phyloP scores from a whole-genome alignment of 2,329 filamentous ascomycete species.

The Neoscytalidium dimidiatum region DNA sequence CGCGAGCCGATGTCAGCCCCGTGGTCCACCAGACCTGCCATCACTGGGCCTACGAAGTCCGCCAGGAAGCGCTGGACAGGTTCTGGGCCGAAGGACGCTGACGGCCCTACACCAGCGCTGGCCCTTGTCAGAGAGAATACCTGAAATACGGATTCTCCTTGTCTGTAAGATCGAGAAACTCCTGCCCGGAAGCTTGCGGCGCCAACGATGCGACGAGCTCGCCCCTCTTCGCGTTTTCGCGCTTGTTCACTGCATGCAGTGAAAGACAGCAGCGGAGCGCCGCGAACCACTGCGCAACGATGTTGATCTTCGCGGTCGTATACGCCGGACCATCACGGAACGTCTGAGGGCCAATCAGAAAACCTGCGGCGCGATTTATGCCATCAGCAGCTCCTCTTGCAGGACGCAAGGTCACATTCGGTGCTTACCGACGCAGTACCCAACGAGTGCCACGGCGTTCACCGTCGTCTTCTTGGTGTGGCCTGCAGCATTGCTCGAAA shows the following conservation, averaged over 20 bases:
- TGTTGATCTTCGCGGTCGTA: background rate
- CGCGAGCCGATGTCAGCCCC: slow-evolving; percentile 50
- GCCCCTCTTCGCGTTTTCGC: background rate
- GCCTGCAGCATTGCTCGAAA: background rate
- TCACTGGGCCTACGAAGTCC: slow-evolving; percentile 57
- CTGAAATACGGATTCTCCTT: background rate
- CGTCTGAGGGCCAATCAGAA: background rate
- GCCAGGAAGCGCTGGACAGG: slow-evolving; percentile 52
- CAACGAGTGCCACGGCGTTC: background rate
- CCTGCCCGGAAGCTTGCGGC: background rate
- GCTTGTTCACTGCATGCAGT: background rate
- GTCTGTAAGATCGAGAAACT: background rate
- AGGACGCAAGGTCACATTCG: too few species aligned
- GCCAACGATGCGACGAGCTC: background rate
- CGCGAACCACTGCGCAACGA: slow-evolving; percentile 3
- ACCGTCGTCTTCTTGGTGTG: slow-evolving; percentile 8
- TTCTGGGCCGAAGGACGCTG: slow-evolving; percentile 42
- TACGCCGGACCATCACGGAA: background rate
- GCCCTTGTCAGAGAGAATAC: background rate
- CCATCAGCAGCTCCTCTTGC: background rate
- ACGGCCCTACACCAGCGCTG: background rate
- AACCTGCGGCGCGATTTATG: background rate
- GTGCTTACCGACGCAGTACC: background rate
- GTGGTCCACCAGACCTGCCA: slow-evolving; percentile 60
- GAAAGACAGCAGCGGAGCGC: background rate